Evolutionary conservation across 345 rosid species (phyloP).

Genomic region (Lenwebbia sp.): DNA sequence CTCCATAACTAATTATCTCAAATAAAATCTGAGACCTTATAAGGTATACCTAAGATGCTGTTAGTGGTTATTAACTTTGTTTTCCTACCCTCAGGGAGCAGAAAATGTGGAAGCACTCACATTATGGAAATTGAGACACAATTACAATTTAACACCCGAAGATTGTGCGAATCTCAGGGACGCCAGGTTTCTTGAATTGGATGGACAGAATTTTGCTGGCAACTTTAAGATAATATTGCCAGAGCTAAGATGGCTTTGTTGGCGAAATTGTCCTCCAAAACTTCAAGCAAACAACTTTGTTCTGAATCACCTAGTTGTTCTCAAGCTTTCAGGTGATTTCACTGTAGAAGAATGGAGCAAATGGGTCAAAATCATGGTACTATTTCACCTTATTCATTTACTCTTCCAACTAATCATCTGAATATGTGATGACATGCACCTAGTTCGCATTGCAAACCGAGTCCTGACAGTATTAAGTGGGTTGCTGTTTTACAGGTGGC

Average conservation of each 20-base stretch:
- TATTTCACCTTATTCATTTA: too few species aligned
- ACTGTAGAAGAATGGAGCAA: accelerated
- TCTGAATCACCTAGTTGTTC: neutral
- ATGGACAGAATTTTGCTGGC: neutral
- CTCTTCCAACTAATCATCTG: too few species aligned
- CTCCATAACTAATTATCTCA: neutral
- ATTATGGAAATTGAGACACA: neutral
- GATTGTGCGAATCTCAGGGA: neutral
- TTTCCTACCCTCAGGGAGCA: neutral
- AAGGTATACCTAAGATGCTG: too few species aligned
- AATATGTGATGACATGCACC: too few species aligned
- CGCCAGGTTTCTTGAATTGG: accelerated
- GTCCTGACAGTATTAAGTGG: too few species aligned
- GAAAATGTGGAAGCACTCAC: accelerated
- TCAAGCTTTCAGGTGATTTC: neutral
- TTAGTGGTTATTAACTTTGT: neutral
- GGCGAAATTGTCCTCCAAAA: neutral
- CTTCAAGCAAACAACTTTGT: neutral
- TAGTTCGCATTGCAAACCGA: too few species aligned
- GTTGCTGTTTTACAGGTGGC: too few species aligned
- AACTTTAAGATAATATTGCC: neutral
- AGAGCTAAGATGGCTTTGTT: accelerated
- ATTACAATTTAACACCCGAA: too few species aligned
- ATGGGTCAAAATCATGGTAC: neutral
- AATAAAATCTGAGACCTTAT: neutral